Evolutionary conservation across 2,329 filamentous ascomycete genomes (phyloP).

Genomic region (Penicillium sp.): DNA sequence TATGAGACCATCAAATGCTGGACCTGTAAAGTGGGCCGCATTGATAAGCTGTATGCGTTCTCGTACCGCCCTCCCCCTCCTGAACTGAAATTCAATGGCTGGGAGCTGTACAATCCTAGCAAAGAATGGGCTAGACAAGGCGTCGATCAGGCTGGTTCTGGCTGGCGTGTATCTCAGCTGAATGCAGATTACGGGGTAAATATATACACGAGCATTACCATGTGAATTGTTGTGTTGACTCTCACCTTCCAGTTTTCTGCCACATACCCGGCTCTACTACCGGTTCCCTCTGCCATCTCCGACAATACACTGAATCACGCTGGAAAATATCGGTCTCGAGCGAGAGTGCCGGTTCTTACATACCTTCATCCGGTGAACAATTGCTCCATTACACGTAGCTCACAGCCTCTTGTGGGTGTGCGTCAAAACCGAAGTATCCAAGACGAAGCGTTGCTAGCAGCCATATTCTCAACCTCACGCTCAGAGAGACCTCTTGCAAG

Average conservation of each 20-base stretch:
- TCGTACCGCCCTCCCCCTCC: constrained; percentile 64
- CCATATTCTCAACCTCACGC: constrained; percentile 75
- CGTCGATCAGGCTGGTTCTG: too few species aligned
- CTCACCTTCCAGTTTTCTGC: constrained; percentile 58
- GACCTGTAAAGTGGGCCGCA: constrained; percentile 69
- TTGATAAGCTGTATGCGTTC: constrained; percentile 89
- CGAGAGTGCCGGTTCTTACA: constrained; percentile 77
- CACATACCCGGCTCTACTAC: constrained; percentile 78
- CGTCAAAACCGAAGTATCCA: constrained; percentile 84
- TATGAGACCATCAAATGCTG: constrained; percentile 76
- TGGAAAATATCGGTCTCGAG: constrained; percentile 74
- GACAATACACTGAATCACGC: constrained; percentile 95
- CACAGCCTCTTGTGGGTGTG: constrained; percentile 80
- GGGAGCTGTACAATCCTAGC: constrained; percentile 74
- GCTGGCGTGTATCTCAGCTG: too few species aligned
- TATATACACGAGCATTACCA: too few species aligned
- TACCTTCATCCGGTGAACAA: constrained; percentile 97
- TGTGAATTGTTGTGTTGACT: too few species aligned
- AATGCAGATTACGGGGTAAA: constrained; percentile 74
- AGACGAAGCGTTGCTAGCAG: constrained; percentile 84
- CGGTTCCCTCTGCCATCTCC: constrained; percentile 85
- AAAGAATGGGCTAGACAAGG: constrained; percentile 80
- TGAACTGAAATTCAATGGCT: constrained; percentile 68
- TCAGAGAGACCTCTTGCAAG: constrained; percentile 37
- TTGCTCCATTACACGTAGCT: constrained; percentile 89